Base-by-base conservation (phyloP, 2,329 filamentous ascomycete genomes). In the Fusarium albidum region DNA sequence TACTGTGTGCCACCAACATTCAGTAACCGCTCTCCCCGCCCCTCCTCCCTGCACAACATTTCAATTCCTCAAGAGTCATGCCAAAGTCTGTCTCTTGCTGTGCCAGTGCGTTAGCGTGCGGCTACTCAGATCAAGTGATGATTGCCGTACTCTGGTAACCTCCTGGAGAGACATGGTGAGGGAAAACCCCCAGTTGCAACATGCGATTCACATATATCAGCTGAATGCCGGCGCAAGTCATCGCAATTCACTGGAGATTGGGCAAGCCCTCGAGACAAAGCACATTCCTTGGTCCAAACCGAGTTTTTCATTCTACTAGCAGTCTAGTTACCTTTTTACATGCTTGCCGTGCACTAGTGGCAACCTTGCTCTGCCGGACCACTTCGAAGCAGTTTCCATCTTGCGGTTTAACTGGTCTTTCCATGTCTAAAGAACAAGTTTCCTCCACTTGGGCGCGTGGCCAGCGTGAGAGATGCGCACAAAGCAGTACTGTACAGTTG, bases 71-170 rank as follows among this genome's bases (percentile, higher is more conserved):
- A 59, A 56, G 58, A 62, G 58, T 61, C 58, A 62, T 25, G 44
- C 45, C 46, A 40, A 17, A 63, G 39, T 52, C 57, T 26, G 39
- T 52, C 57, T 26, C 55, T 57, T 35, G 39, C 27, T 35, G 41
- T 26, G 28, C 35, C 45, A 14, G 14, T 15, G 26, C 28, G 13
- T 49, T 66, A 63, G 63, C 59, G 63, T 45, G 49, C 40, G 52
- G 40, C 38, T 48, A 49, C 51, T 56, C 25, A 60, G 55, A 65
- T 66, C 63, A 66, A 66, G 53, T 66, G 63, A 66, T 54, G 51
- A 48, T 35, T 46, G 34, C 49, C 50, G 47, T n/a, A n/a, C n/a
- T n/a, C n/a, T n/a, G n/a, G n/a, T 53, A 50, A 57, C 43, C 46
- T 44, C 41, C 46, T 43, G 27, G 28, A 46, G 39, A 51, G 32